Conservation (phyloP, 768 basidiomycete species). For the Lyophyllum atratum region DNA sequence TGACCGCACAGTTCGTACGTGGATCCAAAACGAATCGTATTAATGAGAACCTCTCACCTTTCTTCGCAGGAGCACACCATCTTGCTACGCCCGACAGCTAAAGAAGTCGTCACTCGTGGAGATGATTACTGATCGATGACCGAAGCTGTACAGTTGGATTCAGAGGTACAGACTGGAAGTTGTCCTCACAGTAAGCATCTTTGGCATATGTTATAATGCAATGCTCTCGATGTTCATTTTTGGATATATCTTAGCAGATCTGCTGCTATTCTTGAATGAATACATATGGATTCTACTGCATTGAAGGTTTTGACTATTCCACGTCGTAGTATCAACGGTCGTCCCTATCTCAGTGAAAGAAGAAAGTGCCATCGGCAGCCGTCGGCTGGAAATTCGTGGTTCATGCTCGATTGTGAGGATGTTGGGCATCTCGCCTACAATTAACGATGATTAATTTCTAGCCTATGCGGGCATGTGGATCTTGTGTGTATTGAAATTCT, state of each 20-base stretch:
- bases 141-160: no score
- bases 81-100: slow-evolving; percentile 78
- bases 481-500: no score
- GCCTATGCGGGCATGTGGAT: no score
- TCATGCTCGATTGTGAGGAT: no score
- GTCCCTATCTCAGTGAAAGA: not conserved
- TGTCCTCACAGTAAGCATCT: not conserved
- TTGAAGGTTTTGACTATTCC: not conserved
- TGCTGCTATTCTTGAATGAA: not conserved
- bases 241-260: no score
- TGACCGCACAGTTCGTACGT: slow-evolving; percentile 93
- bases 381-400: no score
- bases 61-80: slow-evolving; percentile 78
- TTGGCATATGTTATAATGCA: not conserved
- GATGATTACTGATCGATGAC: slow-evolving; percentile 63
- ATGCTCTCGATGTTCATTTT: slow-evolving; percentile 6
- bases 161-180: not conserved
- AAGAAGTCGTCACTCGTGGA: slow-evolving; percentile 83
- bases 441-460: no score
- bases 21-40: not conserved
- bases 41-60: not conserved
- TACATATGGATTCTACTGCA: not conserved
- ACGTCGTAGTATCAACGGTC: not conserved
- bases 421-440: no score
- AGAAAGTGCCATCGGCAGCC: no score